A percentile compares a stretch with the other conserved stretches of the same genome.
These are phyloP conservation scores for Prunus salicina DNA, from an alignment of 306 rosid genomes.

Conservation along the genomic window DNA sequence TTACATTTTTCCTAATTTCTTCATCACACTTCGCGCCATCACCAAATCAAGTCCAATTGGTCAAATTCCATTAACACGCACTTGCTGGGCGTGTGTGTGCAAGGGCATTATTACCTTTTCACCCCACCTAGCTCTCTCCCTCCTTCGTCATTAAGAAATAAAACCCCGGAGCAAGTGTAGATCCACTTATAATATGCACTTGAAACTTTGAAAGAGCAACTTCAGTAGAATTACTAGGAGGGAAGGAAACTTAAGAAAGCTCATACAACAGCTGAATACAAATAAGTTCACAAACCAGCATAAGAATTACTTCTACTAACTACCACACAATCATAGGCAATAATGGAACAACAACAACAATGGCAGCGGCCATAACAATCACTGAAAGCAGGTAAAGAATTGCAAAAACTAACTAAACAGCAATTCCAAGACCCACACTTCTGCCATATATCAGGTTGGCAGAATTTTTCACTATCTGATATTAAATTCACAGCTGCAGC, in stretches of 20 bases:
- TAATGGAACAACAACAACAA: neutral
- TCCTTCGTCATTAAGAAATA: too few species aligned
- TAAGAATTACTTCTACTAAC: neutral
- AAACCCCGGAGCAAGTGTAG: too few species aligned
- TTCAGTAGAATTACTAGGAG: neutral
- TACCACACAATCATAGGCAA: constrained; percentile 7
- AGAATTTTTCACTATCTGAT: neutral
- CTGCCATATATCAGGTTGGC: neutral
- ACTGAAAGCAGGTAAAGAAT: neutral
- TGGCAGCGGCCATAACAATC: neutral
- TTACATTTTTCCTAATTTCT: too few species aligned
- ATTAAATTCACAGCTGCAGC: neutral
- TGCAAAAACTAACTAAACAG: neutral
- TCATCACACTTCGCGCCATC: too few species aligned
- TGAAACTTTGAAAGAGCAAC: neutral
- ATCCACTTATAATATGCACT: neutral
- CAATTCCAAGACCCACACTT: neutral
- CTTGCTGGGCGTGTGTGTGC: too few species aligned
- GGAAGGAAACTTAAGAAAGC: neutral
- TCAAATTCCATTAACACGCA: too few species aligned
- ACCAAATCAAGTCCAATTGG: too few species aligned
- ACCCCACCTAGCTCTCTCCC: too few species aligned
- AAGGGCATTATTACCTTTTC: too few species aligned
- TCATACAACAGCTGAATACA: constrained; percentile 7
- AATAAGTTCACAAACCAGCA: constrained; percentile 5